A percentile compares a stretch with the other conserved stretches of the same genome.
Conservation (phyloP, 345 rosid genomes). For the Mallotus nudiflorus region DNA sequence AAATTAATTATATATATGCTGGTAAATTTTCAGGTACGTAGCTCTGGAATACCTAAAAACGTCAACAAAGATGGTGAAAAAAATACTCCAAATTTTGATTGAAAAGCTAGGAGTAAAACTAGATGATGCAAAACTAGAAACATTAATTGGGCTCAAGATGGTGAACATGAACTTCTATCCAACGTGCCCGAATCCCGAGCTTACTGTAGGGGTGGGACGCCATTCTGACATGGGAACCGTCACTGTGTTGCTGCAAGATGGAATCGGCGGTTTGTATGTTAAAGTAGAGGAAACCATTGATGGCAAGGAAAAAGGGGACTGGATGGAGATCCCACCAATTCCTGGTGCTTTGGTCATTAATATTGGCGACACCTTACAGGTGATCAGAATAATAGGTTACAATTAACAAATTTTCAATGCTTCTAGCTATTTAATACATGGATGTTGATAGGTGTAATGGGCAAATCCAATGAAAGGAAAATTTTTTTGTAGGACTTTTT, state of each 20-base stretch:
- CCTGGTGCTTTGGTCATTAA: constrained; percentile 24
- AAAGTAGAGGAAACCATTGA: constrained; percentile 34
- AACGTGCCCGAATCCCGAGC: constrained; percentile 55
- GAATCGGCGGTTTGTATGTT: constrained; percentile 61
- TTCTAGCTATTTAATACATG: no score
- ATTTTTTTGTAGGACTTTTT: no score
- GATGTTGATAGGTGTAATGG: no score
- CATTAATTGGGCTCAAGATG: constrained; percentile 40
- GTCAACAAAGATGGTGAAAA: constrained; percentile 44
- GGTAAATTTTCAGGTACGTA: constrained; percentile 36
- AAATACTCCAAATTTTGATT: constrained; percentile 37
- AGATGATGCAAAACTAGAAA: constrained; percentile 40
- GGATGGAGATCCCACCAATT: constrained; percentile 22
- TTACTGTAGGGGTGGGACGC: constrained; percentile 60
- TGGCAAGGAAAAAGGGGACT: constrained; percentile 24
- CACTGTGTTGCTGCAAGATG: constrained; percentile 59
- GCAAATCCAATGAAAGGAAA: no score
- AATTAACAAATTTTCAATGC: no score
- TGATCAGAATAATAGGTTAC: background rate
- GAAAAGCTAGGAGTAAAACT: constrained; percentile 41
- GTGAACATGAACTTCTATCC: constrained; percentile 66
- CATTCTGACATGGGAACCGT: constrained; percentile 65
- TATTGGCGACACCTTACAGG: constrained; percentile 22
- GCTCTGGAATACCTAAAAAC: constrained; percentile 46
- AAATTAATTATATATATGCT: no score